Evolutionary conservation across 495 filamentous ascomycete genomes (phyloP).

Genomic region (Penicillium silybi): DNA sequence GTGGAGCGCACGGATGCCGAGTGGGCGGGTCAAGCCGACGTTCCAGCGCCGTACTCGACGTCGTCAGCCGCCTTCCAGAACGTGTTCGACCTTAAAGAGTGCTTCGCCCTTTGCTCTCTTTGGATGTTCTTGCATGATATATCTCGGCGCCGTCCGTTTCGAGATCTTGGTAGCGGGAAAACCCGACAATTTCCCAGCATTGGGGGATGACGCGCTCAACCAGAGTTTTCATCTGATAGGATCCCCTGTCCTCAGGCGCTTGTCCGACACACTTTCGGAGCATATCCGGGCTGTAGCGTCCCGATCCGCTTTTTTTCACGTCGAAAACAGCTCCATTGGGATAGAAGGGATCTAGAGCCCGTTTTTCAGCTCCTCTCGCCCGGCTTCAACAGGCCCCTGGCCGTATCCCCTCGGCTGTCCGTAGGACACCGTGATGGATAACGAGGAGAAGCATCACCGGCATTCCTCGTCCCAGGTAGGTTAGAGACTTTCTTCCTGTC

Average conservation of each 20-base stretch:
- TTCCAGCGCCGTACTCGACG: background rate
- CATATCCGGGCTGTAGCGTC: background rate
- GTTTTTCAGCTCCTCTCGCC: background rate
- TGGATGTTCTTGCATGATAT: background rate
- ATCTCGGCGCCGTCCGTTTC: background rate
- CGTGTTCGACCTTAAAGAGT: background rate
- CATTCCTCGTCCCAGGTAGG: slow-evolving; percentile 16
- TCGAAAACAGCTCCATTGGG: background rate
- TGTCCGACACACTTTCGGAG: background rate
- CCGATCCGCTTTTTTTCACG: background rate
- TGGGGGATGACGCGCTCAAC: background rate
- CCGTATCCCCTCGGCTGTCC: background rate
- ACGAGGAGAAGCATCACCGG: slow-evolving; percentile 10
- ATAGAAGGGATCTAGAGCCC: background rate
- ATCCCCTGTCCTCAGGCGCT: background rate
- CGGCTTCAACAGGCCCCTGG: background rate
- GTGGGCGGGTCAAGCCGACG: slow-evolving; percentile 2
- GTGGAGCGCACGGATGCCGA: background rate
- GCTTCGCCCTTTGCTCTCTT: background rate
- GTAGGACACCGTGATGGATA: background rate
- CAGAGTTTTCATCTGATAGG: background rate
- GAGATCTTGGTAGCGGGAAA: background rate
- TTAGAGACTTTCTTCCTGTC: background rate
- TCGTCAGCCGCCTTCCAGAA: background rate
- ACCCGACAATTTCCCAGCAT: background rate